Evolutionary conservation across 202 grass and related monocot genomes (phyloP).

Genomic region (Eragrostis tef): DNA sequence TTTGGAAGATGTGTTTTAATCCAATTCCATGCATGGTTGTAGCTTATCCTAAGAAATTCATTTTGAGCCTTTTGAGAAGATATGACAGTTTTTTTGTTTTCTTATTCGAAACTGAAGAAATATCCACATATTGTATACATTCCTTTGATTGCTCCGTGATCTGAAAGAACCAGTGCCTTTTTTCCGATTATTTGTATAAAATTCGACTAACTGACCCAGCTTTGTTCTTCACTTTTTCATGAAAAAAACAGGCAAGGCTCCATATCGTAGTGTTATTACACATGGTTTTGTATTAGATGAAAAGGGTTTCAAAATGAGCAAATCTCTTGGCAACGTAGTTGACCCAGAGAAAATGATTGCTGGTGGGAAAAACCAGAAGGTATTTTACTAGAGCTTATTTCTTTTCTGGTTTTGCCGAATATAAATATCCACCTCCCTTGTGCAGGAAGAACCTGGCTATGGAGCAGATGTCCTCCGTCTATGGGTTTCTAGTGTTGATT

Average conservation of each 20-base stretch:
- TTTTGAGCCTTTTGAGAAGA: slow-evolving; percentile 10
- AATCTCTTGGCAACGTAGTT: slow-evolving; percentile 91
- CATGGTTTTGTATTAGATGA: slow-evolving; percentile 94
- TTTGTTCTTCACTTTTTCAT: slow-evolving; percentile 39
- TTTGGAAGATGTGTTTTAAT: slow-evolving; percentile 10
- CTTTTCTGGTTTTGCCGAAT: slow-evolving; percentile 44
- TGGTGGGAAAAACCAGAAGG: slow-evolving; percentile 86
- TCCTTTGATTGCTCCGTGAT: slow-evolving; percentile 3
- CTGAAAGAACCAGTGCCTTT: slow-evolving; percentile 24
- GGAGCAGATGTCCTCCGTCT: slow-evolving; percentile 93
- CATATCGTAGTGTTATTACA: slow-evolving; percentile 89
- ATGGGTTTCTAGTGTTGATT: slow-evolving; percentile 99
- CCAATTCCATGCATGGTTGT: not conserved
- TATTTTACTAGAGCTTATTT: slow-evolving; percentile 51
- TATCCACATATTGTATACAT: slow-evolving; percentile 21
- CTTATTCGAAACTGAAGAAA: not conserved
- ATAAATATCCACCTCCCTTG: slow-evolving; percentile 41
- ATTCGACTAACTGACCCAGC: slow-evolving; percentile 18
- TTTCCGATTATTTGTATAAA: slow-evolving; percentile 3
- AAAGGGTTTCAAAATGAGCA: slow-evolving; percentile 98
- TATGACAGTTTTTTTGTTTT: slow-evolving; percentile 11
- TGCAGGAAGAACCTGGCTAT: slow-evolving; percentile 87
- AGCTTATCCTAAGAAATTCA: slow-evolving; percentile 29
- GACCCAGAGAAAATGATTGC: slow-evolving; percentile 79
- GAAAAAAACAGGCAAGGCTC: slow-evolving; percentile 75